Evolutionary conservation across 2,329 filamentous ascomycete species (phyloP).

Genomic region (Periconia digitata): DNA sequence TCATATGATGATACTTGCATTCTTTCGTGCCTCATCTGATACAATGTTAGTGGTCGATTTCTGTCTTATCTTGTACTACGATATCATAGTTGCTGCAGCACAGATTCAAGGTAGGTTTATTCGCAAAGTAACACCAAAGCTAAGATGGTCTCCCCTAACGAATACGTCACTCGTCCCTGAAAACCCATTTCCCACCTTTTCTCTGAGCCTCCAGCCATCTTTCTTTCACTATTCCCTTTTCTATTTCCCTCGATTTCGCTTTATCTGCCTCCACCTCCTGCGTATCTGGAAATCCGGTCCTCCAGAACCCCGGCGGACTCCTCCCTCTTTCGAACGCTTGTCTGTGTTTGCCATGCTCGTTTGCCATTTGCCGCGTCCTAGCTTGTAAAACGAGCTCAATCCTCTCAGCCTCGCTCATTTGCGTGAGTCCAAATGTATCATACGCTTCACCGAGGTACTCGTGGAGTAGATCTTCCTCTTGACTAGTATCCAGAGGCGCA

Average conservation of each 20-base stretch:
- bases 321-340: conserved; percentile 69
- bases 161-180: conserved; percentile 69
- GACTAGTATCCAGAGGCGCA: conserved; percentile 28
- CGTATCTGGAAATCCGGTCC: conserved; percentile 83
- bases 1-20: too few relatives aligned
- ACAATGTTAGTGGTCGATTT: too few relatives aligned
- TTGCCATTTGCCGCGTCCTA: conserved; percentile 70
- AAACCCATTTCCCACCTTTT: conserved; percentile 74
- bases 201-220: conserved; percentile 81
- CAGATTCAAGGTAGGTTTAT: too few relatives aligned
- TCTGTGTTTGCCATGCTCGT: conserved; percentile 75
- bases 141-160: neutral
- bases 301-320: conserved; percentile 88
- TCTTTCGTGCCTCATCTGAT: too few relatives aligned
- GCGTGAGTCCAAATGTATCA: conserved; percentile 37
- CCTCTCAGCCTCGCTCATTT: conserved; percentile 63
- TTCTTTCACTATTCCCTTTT: conserved; percentile 67
- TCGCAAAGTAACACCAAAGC: too few relatives aligned
- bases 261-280: conserved; percentile 73
- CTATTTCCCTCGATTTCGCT: conserved; percentile 64
- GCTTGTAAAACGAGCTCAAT: conserved; percentile 73
- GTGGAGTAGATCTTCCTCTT: conserved; percentile 49
- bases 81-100: neutral
- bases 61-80: too few relatives aligned
- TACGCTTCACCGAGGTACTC: conserved; percentile 56